Percentiles rank a stretch among this genome's conserved stretches.
These are phyloP conservation scores for Pythium phragmitis DNA, from an alignment of 352 stramenopile genomes.

Conservation along the genomic window DNA sequence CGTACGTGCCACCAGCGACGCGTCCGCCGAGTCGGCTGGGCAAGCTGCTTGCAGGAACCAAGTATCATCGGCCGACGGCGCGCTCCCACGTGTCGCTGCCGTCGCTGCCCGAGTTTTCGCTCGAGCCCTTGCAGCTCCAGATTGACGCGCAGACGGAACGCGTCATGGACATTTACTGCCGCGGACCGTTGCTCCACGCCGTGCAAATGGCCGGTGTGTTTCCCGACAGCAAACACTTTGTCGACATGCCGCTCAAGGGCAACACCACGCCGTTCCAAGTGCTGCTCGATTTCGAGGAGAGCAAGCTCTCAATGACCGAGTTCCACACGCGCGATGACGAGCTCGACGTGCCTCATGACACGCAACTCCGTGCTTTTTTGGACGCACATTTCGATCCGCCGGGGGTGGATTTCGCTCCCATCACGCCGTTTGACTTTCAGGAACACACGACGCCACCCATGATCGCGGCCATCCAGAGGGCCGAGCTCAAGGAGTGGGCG, in stretches of 20 bases:
- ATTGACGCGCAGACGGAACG: constrained; percentile 50
- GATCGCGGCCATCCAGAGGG: constrained; percentile 53
- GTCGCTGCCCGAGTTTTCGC: constrained; percentile 22
- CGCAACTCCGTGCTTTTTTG: constrained; percentile 66
- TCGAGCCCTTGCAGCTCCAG: constrained; percentile 26
- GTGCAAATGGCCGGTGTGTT: constrained; percentile 81
- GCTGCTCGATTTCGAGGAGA: constrained; percentile 64
- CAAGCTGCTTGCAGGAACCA: background rate
- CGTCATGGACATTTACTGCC: constrained; percentile 77
- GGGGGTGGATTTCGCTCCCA: constrained; percentile 69
- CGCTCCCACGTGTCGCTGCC: constrained; percentile 7
- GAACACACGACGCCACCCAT: constrained; percentile 46
- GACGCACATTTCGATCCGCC: constrained; percentile 79
- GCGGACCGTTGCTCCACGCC: constrained; percentile 58
- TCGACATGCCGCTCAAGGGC: constrained; percentile 90
- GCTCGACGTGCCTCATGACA: constrained; percentile 28
- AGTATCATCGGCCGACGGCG: background rate
- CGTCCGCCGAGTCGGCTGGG: constrained; percentile 5
- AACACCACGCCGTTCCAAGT: constrained; percentile 75
- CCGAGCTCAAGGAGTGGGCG: constrained; percentile 60
- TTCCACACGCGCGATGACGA: constrained; percentile 27
- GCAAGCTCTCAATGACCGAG: constrained; percentile 52
- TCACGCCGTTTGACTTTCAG: constrained; percentile 72
- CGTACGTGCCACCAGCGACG: constrained; percentile 2
- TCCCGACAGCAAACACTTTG: constrained; percentile 91